A percentile compares a stretch with the other conserved stretches of the same genome.
phyloP scores from a whole-genome alignment of 2,329 filamentous ascomycete species.

The Clonostachys byssicola region DNA sequence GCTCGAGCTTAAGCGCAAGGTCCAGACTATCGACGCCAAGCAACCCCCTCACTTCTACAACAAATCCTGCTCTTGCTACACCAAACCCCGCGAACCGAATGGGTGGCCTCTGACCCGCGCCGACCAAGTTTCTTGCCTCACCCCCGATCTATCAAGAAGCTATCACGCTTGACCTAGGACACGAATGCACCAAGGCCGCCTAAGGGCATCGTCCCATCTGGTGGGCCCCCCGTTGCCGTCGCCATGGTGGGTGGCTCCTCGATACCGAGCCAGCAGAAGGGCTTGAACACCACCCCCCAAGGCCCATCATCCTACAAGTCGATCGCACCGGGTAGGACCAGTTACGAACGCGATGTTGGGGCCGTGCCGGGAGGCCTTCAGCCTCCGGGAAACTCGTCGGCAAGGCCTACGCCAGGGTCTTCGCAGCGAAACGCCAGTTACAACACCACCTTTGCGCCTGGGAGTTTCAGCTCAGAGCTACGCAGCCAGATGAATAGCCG shows the following conservation, averaged over 20 bases:
- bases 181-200: conserved; percentile 24
- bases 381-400: conserved; percentile 43
- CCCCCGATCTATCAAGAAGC: background rate
- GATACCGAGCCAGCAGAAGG: conserved; percentile 17
- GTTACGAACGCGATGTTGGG: conserved; percentile 47
- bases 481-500: conserved; percentile 59
- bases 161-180: conserved; percentile 1
- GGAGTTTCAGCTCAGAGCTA: conserved; percentile 87
- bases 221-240: conserved; percentile 25
- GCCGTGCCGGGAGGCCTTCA: background rate
- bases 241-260: conserved; percentile 24
- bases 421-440: conserved; percentile 41
- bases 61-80: background rate
- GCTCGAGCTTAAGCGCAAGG: no score
- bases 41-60: conserved; percentile 5
- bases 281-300: conserved; percentile 16
- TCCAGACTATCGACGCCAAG: background rate
- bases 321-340: conserved; percentile 28
- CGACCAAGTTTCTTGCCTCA: background rate
- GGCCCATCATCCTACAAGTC: conserved; percentile 28
- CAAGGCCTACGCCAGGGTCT: conserved; percentile 30
- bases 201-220: conserved; percentile 30
- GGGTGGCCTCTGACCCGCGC: background rate
- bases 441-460: conserved; percentile 66
- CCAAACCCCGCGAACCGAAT: background rate